Evolutionary conservation across 352 stramenopile species (phyloP).

Genomic region (Phytophthora uliginosa): DNA sequence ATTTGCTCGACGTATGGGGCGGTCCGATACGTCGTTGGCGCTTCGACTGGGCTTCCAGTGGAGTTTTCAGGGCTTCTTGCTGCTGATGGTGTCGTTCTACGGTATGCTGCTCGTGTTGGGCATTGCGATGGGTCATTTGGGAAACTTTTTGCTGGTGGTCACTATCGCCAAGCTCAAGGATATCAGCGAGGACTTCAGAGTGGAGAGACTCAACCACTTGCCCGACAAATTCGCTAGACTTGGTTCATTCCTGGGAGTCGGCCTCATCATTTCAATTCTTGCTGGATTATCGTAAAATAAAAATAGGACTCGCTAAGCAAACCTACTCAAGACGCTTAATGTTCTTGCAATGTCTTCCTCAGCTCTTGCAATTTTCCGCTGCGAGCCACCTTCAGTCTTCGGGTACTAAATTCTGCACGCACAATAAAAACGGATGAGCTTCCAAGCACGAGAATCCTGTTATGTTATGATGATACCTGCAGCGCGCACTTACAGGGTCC

Average conservation of each 20-base stretch:
- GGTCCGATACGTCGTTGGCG: constrained; percentile 58
- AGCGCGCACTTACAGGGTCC: constrained; percentile 12
- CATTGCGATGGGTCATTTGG: constrained; percentile 65
- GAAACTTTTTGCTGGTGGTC: constrained; percentile 73
- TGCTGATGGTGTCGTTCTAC: constrained; percentile 71
- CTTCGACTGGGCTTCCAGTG: constrained; percentile 65
- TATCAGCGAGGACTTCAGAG: constrained; percentile 75
- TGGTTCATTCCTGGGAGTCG: constrained; percentile 47
- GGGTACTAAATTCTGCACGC: background rate
- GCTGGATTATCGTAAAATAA: constrained; percentile 42
- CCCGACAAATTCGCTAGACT: constrained; percentile 65
- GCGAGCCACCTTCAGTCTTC: background rate
- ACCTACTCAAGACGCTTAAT: background rate
- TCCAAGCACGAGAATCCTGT: background rate
- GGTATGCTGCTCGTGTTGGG: constrained; percentile 59
- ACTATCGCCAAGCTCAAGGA: constrained; percentile 71
- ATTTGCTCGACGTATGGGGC: constrained; percentile 69
- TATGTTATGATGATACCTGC: background rate
- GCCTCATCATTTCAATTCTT: constrained; percentile 67
- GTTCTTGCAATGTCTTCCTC: background rate
- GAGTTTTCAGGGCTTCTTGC: constrained; percentile 72
- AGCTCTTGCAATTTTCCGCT: background rate
- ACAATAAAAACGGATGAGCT: background rate
- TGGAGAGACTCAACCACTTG: constrained; percentile 71
- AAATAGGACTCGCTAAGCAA: background rate